phyloP scores from a whole-genome alignment of 306 rosid genomes.

The Chamaecrista fasciculata region DNA sequence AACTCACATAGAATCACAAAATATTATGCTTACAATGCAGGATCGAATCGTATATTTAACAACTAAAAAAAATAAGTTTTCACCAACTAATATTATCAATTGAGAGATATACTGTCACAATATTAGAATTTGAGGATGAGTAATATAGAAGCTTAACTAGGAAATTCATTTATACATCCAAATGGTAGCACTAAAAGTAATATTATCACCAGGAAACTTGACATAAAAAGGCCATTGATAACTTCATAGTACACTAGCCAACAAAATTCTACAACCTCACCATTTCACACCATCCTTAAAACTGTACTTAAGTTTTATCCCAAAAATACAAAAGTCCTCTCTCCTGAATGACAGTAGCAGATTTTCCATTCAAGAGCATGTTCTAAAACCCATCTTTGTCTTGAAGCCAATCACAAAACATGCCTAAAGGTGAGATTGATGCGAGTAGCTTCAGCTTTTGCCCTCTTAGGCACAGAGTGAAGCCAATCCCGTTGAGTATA shows the following conservation, averaged over 20 bases:
- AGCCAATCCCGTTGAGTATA: constrained; percentile 93
- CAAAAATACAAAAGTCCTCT: constrained; percentile 8
- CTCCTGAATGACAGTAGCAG: background rate
- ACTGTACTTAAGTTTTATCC: background rate
- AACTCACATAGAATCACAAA: too few relatives aligned
- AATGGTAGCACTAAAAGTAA: background rate
- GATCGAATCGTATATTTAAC: too few relatives aligned
- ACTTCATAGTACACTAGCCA: background rate
- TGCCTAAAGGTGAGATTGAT: constrained; percentile 92
- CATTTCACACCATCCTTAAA: constrained; percentile 10
- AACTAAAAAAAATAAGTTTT: too few relatives aligned
- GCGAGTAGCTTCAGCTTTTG: constrained; percentile 70
- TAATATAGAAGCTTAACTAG: background rate
- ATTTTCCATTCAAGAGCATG: constrained; percentile 16
- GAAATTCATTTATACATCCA: background rate
- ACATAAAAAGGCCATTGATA: background rate
- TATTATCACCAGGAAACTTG: background rate
- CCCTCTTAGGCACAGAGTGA: constrained; percentile 85
- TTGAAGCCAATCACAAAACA: constrained; percentile 39
- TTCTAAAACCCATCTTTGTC: background rate
- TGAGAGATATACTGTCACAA: too few relatives aligned
- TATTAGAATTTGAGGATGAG: too few relatives aligned
- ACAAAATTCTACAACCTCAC: background rate
- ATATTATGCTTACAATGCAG: too few relatives aligned
- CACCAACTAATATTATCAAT: too few relatives aligned